Percentiles rank a stretch among this genome's conserved stretches.
Conservation (phyloP, 1,284 basidiomycete genomes). For the Thelephora terrestris region DNA sequence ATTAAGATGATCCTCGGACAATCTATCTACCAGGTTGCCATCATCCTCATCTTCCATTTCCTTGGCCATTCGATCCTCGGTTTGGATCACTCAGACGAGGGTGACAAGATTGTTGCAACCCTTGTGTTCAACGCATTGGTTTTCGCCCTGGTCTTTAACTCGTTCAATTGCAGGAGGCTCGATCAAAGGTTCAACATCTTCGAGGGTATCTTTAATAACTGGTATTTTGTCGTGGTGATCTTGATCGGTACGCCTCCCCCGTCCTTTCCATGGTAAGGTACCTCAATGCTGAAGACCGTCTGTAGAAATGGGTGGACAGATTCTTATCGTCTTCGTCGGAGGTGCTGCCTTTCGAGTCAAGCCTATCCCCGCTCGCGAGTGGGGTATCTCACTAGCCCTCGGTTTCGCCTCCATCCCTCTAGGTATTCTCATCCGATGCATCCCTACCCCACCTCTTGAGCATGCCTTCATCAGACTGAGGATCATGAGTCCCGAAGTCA, state of each 20-base stretch:
- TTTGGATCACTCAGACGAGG: conserved; percentile 31
- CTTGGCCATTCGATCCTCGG: conserved; percentile 66
- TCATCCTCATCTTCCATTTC: conserved; percentile 90
- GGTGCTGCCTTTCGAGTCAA: conserved; percentile 91
- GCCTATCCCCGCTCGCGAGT: conserved; percentile 70
- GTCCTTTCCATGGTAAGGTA: conserved; percentile 49
- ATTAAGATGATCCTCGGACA: conserved; percentile 93
- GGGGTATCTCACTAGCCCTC: conserved; percentile 87
- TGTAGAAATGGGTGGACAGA: conserved; percentile 77
- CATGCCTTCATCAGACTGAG: conserved; percentile 52
- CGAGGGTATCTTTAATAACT: conserved; percentile 72
- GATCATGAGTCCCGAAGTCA: conserved; percentile 60
- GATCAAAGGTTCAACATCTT: conserved; percentile 89
- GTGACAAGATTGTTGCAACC: conserved; percentile 61
- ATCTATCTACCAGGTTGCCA: conserved; percentile 77
- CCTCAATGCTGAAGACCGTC: conserved; percentile 29
- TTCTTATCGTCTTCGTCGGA: conserved; percentile 88
- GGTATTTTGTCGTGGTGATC: conserved; percentile 85
- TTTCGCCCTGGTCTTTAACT: conserved; percentile 94
- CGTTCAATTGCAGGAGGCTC: conserved; percentile 83
- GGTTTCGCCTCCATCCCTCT: conserved; percentile 83
- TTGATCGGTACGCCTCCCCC: conserved; percentile 56
- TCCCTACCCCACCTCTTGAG: conserved; percentile 81
- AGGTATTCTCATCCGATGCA: conserved; percentile 70
- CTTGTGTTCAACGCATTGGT: conserved; percentile 97